Base-by-base conservation (phyloP, 495 filamentous ascomycete species). In the Emericellopsis terricola region DNA sequence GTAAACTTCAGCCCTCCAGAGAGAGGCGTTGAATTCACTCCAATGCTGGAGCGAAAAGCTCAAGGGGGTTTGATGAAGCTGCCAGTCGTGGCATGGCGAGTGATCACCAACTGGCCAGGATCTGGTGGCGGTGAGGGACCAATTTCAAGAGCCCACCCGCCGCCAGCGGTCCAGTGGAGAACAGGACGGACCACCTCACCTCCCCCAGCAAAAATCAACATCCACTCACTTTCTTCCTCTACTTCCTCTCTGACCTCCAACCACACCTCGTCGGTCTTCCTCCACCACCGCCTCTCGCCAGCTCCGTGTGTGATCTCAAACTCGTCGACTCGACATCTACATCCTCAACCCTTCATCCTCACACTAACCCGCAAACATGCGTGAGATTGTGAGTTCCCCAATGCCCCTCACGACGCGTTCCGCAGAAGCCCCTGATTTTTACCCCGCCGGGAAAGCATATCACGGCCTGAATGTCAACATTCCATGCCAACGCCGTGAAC, bases 321-420 rank as follows among this genome's bases (percentile, higher is more conserved):
- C n/a, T n/a, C n/a, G n/a, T n/a, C n/a, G n/a, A n/a, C n/a, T n/a
- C n/a, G n/a, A n/a, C n/a, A 31, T 20, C 35, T 30, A 30, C 29
- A 30, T 14, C 27, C 26, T 14, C 27, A 28, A 37, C 15, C 28
- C 28, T 34, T 39, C 34, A 27, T 44, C 35, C 33, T 36, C 34
- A 41, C 34, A 33, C 29, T 44, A 19, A 38, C 46, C 41, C 38
- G 39, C 66, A 76, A 62, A 47, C n/a, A 92, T 92, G 83, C 83
- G 84, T 77, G 83, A 92, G 72, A 92, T 92, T 56, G 83, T 87
- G 69, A 58, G 80, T 79, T 28, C 38, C 40, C 40, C 27, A 38
- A 17, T 36, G 44, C 41, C 43, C 15, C 11, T 9, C 23, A 76
- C 81, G 64, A 76, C 92, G 83, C 65, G 82, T 85, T 73, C 19